A percentile compares a stretch with the other conserved stretches of the same genome.
These are phyloP conservation scores for Theileria orientalis DNA, from an alignment of 169 alveolate species.

Conservation along the genomic window DNA sequence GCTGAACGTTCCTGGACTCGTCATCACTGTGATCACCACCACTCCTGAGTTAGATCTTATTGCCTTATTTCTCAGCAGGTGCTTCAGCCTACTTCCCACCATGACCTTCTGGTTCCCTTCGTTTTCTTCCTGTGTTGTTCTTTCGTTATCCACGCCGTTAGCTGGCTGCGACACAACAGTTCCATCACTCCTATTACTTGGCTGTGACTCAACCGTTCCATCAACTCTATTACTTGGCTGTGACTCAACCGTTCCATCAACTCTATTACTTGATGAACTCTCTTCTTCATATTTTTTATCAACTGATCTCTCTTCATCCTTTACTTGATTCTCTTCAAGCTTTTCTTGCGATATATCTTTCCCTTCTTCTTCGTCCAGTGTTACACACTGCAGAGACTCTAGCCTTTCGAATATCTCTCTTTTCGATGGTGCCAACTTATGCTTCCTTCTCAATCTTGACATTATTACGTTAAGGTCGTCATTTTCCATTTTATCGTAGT, in stretches of 20 bases:
- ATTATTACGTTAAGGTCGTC: conserved; percentile 19
- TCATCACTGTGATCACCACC: conserved; percentile 89
- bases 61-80: conserved; percentile 78
- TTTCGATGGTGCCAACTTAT: conserved; percentile 72
- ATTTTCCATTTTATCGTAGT: conserved; percentile 20
- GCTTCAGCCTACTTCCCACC: conserved; percentile 67
- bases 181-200: neutral
- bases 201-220: no score
- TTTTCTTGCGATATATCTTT: no score
- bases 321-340: neutral
- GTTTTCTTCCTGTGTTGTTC: conserved; percentile 35
- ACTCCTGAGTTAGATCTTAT: conserved; percentile 89
- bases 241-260: conserved; percentile 9
- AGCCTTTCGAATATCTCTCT: conserved; percentile 63
- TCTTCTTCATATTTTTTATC: neutral
- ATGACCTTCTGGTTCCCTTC: conserved; percentile 41
- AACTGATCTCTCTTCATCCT: neutral
- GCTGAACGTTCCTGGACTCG: conserved; percentile 91
- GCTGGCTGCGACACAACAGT: no score
- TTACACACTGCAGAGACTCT: conserved; percentile 19
- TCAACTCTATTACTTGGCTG: neutral
- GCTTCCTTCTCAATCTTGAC: conserved; percentile 63
- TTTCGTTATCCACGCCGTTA: no score
- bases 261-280: neutral
- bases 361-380: neutral